Evolutionary conservation across 1,284 basidiomycete genomes (phyloP), one percentile per base, ranked within the genome.

Genomic region (Ceratobasidium sp.): DNA sequence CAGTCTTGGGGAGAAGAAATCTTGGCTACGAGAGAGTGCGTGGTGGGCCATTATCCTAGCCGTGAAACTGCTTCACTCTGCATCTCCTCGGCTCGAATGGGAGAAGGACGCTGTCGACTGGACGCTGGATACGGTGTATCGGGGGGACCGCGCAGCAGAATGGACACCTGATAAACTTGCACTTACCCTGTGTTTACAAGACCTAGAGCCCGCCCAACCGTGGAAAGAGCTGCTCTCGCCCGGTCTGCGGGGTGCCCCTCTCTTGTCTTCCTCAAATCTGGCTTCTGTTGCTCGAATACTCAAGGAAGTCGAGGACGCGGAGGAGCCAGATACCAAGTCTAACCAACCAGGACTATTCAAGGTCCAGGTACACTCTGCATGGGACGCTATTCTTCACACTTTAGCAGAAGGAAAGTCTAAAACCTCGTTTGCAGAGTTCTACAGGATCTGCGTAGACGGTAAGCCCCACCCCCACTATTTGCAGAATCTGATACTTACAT

Each of bases 121-220:
- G 55, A 84, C 88, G 0, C 78, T 91, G 1, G 80, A 87, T 49
- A 81, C 81, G 0, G 77, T 94, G 16, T 91, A 88, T 55, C 76
- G 83, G 75, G 80, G 81, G 18, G 84, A 85, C 63, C 84, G 87
- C 75, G 86, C 87, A 73, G 38, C 49, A 18, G 77, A 81, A 13
- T 96, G 95, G 91, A 91, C 91, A 1, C 91, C 93, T 14, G 96
- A 98, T 79, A 97, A 95, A 80, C 83, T 98, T 30, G 95, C 94
- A 0, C 78, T 98, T 75, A 86, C 90, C 0, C 79, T 98, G 57
- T 88, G 88, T 76, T 80, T 98, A 72, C 91, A 94, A 79, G 80
- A 82, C 2, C 75, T 85, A 49, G 83, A 83, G 74, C 87, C 90
- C 6, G 83, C 87, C n/a, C 82, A 86, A 61, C 86, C 90, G 73